Base-by-base conservation (phyloP, 257 asterid genomes). In the Paulownia fortunei region DNA sequence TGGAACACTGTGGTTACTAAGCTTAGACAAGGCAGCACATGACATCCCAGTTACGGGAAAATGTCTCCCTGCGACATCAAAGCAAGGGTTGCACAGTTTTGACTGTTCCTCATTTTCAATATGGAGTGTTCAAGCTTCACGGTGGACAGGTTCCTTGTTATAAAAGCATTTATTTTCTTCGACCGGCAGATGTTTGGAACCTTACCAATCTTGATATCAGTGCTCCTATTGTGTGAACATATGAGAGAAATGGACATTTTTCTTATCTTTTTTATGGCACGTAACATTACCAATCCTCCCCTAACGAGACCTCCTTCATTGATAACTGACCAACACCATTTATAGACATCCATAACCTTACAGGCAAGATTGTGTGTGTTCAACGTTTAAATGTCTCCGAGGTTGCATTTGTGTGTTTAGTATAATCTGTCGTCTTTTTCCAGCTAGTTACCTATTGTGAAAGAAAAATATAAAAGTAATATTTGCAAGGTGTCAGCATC, bases 61-160 rank as follows among this genome's bases (percentile, higher is more conserved):
- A 68, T 84, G 87, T 70, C 78, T 82, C 79, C 60, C 37, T 21
- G 84, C 84, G 23, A 24, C 91, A 61, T 73, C 84, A 21, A 89
- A 83, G 72, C 87, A 81, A 8, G 97, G 96, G 32, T 84, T 86
- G 65, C 96, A 88, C 81, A 86, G 79, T 72, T 86, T 86, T 69
- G 73, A 80, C 56, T 94, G 97, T 77, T 89, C 94, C 47, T 72
- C 88, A 58, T 90, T 85, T 81, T 81, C 97, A 16, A 79, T 96
- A 82, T 93, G 97, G 97, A 87, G 94, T 79, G 71, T 89, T 76
- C 93, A 93, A 34, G 91, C 90, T 66, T 96, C 99, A 24, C 87
- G 69, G 21, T 58, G 75, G 61, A 91, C 98, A 89, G 97, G 99
- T 90, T 69, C 19, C 55, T 74, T 73, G 44, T 74, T 70, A 72